These are phyloP conservation scores for Picea engelmannii DNA, from an alignment of 83 land plant genomes.

Conservation along the genomic window DNA sequence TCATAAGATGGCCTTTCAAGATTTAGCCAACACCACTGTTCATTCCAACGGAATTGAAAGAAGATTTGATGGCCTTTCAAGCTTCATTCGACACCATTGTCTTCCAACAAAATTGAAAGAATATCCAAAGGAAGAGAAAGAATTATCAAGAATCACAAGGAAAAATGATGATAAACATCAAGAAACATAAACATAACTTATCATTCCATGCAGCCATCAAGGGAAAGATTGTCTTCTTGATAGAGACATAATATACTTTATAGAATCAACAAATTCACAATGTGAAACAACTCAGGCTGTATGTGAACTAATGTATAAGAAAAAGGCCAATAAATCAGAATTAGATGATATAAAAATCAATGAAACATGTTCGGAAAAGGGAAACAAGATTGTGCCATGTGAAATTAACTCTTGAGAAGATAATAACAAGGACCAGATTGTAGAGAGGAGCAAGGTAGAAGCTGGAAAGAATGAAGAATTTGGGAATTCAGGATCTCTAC, in stretches of 20 bases:
- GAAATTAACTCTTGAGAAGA: slow-evolving; percentile 6
- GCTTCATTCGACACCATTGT: too few species aligned
- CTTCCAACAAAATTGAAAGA: not conserved
- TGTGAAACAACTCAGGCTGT: not conserved
- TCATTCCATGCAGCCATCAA: not conserved
- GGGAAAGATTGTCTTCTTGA: not conserved
- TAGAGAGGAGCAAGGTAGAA: not conserved
- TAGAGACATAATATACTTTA: not conserved
- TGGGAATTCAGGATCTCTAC: slow-evolving; percentile 14
- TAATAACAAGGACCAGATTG: not conserved
- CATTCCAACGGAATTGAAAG: too few species aligned
- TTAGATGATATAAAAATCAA: slow-evolving; percentile 9
- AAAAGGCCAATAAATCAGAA: not conserved
- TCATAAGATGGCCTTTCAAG: too few species aligned
- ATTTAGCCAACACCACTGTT: too few species aligned
- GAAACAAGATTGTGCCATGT: slow-evolving; percentile 35
- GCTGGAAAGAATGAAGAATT: slow-evolving; percentile 27
- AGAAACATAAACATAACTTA: not conserved
- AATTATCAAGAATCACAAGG: not conserved
- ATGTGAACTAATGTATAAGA: not conserved
- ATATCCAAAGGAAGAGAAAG: not conserved
- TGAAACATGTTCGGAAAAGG: slow-evolving; percentile 25
- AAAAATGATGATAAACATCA: slow-evolving; percentile 1
- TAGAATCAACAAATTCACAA: not conserved
- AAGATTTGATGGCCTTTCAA: too few species aligned